Evolutionary conservation across 306 rosid genomes (phyloP), one percentile per base, ranked within the genome.

Genomic region (Macrotyloma uniflorum): DNA sequence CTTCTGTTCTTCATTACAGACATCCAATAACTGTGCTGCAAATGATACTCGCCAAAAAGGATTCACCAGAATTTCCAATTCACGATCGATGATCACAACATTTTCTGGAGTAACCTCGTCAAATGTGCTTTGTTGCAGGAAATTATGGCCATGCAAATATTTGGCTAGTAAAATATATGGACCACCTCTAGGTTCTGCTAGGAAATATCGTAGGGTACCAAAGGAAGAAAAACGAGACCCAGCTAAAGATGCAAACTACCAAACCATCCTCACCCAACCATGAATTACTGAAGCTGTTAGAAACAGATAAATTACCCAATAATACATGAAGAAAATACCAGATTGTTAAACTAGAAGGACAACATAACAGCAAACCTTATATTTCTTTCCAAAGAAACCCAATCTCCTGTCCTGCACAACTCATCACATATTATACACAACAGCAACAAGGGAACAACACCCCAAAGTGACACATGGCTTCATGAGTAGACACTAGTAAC

Each of bases 71-170:
- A 38, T 54, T 55, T 38, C 42, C 55, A 73, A 18, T 22, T n/a
- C 38, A 73, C 7, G 28, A 38, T 22, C 42, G 13, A 72, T 54
- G 8, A 43, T 74, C 70, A 59, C 30, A 43, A 74, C 40, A 59
- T 61, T 58, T 40, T 74, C 69, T 58, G 43, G 57, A 16, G 43
- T 5, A n/a, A 30, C 47, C 70, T 43, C 70, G 62, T 59, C 70
- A 26, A 74, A 43, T 22, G 49, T 43, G 12, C 47, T 53, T 68
- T 67, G 82, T 67, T 71, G 78, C 33, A 87, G 68, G 62, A 79
- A 72, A 45, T 81, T 74, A 79, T 80, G 67, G n/a, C 85, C 85
- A 33, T 64, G 61, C 79, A 69, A 75, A 83, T 55, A 55, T 71
- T 76, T 82, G 40, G 83, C 85, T 20, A 78, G 8, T 14, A 51